Evolutionary conservation across 345 rosid genomes (phyloP).

Genomic region (Angophora floribunda): DNA sequence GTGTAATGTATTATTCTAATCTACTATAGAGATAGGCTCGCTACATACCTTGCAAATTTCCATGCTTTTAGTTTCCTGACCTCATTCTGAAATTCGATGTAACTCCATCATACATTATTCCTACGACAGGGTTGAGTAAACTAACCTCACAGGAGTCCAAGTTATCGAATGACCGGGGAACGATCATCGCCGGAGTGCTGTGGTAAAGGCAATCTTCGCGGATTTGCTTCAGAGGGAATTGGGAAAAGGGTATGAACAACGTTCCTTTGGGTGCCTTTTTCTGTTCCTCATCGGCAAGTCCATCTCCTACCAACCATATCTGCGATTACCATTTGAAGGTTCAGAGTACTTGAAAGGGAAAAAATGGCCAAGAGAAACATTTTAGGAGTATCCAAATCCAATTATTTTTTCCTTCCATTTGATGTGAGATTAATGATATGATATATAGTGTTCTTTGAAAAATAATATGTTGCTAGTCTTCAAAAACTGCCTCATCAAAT

Average conservation of each 20-base stretch:
- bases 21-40: too few species aligned
- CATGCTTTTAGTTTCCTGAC: too few species aligned
- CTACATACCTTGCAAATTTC: too few species aligned
- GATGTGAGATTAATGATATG: background rate
- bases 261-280: constrained; percentile 37
- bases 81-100: background rate
- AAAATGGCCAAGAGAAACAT: too few species aligned
- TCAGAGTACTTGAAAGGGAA: too few species aligned
- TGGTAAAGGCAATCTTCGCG: constrained; percentile 56
- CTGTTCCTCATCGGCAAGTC: constrained; percentile 30
- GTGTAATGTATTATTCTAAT: too few species aligned
- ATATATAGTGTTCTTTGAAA: background rate
- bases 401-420: too few species aligned
- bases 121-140: background rate
- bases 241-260: constrained; percentile 33
- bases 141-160: constrained; percentile 60
- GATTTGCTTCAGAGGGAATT: constrained; percentile 33
- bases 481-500: background rate
- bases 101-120: background rate
- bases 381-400: too few species aligned
- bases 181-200: constrained; percentile 38
- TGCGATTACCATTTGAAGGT: background rate
- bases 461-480: background rate
- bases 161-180: constrained; percentile 40
- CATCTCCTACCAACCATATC: constrained; percentile 71